phyloP scores from a whole-genome alignment of 805 yeast genomes.

The Metschnikowia bowlesiae region DNA sequence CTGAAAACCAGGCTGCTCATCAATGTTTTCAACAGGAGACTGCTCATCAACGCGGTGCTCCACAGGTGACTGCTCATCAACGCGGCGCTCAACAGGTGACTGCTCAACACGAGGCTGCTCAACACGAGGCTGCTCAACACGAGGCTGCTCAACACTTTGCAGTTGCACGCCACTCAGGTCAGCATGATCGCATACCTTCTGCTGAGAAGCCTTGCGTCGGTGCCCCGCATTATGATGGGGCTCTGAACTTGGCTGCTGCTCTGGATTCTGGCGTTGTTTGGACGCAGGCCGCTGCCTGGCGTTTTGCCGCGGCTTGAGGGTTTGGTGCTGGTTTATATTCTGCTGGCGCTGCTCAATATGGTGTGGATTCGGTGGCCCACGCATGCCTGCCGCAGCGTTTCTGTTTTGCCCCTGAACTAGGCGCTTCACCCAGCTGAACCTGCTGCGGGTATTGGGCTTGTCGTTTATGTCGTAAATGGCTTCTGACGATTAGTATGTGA shows the following conservation, averaged over 20 bases:
- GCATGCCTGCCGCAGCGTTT: slow-evolving; percentile 5
- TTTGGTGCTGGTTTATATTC: not conserved
- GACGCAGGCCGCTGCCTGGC: not conserved
- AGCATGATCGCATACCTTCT: too few relatives aligned
- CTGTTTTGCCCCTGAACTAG: slow-evolving; percentile 36
- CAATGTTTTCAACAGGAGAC: too few relatives aligned
- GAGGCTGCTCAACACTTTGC: too few relatives aligned
- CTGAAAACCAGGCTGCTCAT: too few relatives aligned
- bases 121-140: too few relatives aligned
- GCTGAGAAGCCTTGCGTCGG: too few relatives aligned
- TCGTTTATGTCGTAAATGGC: slow-evolving; percentile 15
- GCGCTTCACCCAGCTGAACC: slow-evolving; percentile 40
- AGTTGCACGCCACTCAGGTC: too few relatives aligned
- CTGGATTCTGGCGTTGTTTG: not conserved
- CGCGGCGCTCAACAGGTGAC: too few relatives aligned
- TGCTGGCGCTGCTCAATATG: not conserved
- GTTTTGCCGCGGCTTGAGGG: not conserved
- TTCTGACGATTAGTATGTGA: slow-evolving; percentile 2
- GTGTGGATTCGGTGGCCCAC: slow-evolving; percentile 10
- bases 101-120: too few relatives aligned
- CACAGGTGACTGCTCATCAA: too few relatives aligned
- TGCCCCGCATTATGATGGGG: too few relatives aligned
- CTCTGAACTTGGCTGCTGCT: not conserved
- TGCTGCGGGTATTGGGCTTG: slow-evolving; percentile 27
- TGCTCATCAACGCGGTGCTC: too few relatives aligned